Evolutionary conservation across 345 rosid species (phyloP).

Genomic region (Salix suchowensis): DNA sequence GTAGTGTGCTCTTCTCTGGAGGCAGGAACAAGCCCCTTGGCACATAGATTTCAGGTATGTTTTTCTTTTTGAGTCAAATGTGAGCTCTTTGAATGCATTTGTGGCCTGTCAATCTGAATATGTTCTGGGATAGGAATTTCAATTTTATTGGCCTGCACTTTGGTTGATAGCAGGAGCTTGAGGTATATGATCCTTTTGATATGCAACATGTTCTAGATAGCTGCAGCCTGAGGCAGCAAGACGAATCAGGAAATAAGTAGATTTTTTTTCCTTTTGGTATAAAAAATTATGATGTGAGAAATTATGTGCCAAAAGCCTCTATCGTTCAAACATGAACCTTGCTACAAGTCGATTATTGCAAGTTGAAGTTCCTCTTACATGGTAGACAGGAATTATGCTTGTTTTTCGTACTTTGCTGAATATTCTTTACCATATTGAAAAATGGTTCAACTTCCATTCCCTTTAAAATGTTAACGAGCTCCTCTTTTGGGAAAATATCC

Average conservation of each 20-base stretch:
- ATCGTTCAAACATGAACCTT: neutral
- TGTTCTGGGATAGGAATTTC: neutral
- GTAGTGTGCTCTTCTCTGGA: conserved; percentile 42
- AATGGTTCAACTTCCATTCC: neutral
- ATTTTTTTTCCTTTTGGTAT: neutral
- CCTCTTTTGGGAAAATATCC: neutral
- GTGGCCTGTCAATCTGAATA: neutral
- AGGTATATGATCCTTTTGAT: too few relatives aligned
- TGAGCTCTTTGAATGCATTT: neutral
- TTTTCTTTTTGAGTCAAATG: neutral
- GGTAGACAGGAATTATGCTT: neutral
- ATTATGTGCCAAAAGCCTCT: neutral
- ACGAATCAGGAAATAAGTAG: neutral
- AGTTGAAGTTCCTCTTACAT: neutral
- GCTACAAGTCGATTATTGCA: neutral
- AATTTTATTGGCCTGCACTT: neutral
- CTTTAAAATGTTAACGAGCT: neutral
- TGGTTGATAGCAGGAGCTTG: too few relatives aligned
- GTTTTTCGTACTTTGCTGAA: neutral
- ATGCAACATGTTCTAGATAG: too few relatives aligned
- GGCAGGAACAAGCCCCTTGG: conserved; percentile 49
- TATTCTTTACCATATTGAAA: neutral
- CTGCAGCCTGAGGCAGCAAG: neutral
- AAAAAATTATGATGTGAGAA: neutral
- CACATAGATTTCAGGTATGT: conserved; percentile 75